phyloP scores from a whole-genome alignment of 177 flowering plant genomes.

The Vitis hybrid region DNA sequence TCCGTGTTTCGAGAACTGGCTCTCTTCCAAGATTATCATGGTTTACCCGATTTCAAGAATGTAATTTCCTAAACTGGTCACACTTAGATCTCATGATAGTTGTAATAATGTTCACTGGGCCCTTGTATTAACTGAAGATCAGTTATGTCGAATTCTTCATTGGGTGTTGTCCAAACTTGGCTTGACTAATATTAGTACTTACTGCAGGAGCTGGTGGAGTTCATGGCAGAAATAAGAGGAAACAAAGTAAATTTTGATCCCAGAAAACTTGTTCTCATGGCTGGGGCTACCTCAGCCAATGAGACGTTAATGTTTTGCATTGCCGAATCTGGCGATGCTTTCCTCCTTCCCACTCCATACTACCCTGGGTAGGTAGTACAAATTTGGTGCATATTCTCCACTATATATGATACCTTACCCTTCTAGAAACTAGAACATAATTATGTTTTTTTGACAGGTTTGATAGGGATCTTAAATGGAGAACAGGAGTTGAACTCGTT shows the following conservation, averaged over 20 bases:
- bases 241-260: no score
- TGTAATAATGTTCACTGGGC: background rate
- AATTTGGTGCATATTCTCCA: background rate
- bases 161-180: no score
- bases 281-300: no score
- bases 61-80: constrained; percentile 28
- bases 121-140: background rate
- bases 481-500: constrained; percentile 54
- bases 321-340: no score
- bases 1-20: constrained; percentile 79
- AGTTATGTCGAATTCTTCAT: no score
- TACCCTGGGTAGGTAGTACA: no score
- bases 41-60: constrained; percentile 73
- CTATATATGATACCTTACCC: background rate
- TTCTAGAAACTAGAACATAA: background rate
- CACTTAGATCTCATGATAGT: background rate
- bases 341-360: no score
- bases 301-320: no score
- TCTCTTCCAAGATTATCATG: constrained; percentile 87
- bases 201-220: no score
- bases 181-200: no score
- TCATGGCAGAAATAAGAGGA: no score
- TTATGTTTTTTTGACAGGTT: constrained; percentile 32
- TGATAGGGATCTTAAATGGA: constrained; percentile 68
- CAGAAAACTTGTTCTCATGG: no score